A percentile compares a stretch with the other conserved stretches of the same genome.
Conservation (phyloP, 306 rosid genomes). For the Pterocarpus santalinus region DNA sequence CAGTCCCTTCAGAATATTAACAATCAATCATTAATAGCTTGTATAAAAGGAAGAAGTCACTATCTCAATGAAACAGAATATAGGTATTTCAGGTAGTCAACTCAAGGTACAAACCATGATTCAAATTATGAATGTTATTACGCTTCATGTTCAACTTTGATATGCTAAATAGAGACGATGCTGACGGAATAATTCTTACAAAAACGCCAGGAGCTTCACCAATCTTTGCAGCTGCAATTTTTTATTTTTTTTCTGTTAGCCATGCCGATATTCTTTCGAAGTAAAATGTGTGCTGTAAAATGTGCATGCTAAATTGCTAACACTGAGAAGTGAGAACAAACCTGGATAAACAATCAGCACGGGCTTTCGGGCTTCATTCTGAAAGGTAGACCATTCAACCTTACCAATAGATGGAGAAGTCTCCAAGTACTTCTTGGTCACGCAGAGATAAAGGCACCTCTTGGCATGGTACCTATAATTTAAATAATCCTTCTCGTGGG, state of each 20-base stretch:
- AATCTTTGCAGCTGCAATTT: constrained; percentile 60
- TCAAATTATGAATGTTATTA: constrained; percentile 69
- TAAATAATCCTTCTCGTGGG: constrained; percentile 91
- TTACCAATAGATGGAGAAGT: constrained; percentile 62
- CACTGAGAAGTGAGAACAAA: constrained; percentile 41
- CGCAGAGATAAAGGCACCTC: constrained; percentile 85
- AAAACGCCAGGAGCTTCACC: constrained; percentile 62
- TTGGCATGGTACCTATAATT: constrained; percentile 89
- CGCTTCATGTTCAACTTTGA: constrained; percentile 71
- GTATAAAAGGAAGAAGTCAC: constrained; percentile 16
- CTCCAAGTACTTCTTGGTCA: constrained; percentile 73
- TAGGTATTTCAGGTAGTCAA: neutral
- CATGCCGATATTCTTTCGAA: neutral
- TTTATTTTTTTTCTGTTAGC: constrained; percentile 16
- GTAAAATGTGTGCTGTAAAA: neutral
- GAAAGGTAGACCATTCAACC: constrained; percentile 89
- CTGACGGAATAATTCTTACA: constrained; percentile 76
- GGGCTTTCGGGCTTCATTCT: constrained; percentile 90
- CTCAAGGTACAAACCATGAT: constrained; percentile 61
- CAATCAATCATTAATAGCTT: constrained; percentile 38
- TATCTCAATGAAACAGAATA: constrained; percentile 26
- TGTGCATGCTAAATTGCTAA: neutral
- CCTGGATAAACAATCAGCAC: constrained; percentile 78
- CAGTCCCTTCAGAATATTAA: constrained; percentile 57
- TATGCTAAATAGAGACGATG: constrained; percentile 63